Conservation (phyloP, 1,284 basidiomycete species). For the Vanrija humicola region DNA sequence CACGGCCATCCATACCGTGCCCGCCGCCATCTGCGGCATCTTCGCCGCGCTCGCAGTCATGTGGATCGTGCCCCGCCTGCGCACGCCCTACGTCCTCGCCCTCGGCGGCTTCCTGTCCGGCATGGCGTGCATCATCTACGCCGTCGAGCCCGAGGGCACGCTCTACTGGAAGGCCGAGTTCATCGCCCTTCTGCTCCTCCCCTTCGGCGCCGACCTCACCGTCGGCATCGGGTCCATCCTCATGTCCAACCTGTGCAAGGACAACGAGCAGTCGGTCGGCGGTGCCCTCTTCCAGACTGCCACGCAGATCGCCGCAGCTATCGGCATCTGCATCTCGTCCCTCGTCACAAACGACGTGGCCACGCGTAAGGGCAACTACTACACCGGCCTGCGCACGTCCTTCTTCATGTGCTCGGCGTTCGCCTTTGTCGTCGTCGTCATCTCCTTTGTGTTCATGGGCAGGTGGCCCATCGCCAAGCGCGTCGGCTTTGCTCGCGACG, state of each 20-base stretch:
- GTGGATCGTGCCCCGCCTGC: slow-evolving; percentile 25
- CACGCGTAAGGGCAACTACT: slow-evolving; percentile 9
- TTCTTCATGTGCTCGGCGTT: slow-evolving; percentile 28
- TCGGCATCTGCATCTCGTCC: slow-evolving; percentile 27
- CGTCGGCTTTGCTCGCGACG: slow-evolving; percentile 7
- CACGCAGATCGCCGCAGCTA: slow-evolving; percentile 23
- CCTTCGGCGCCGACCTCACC: slow-evolving; percentile 35
- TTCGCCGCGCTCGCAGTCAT: slow-evolving; percentile 24
- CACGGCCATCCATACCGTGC: slow-evolving; percentile 21
- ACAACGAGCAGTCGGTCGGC: slow-evolving; percentile 33
- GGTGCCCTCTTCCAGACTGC: slow-evolving; percentile 37
- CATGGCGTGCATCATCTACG: slow-evolving; percentile 29
- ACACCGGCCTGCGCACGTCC: slow-evolving; percentile 18
- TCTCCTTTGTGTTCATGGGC: slow-evolving; percentile 12
- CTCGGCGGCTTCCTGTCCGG: slow-evolving; percentile 24
- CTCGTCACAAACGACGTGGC: slow-evolving; percentile 19
- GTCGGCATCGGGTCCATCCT: slow-evolving; percentile 33
- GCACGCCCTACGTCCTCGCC: slow-evolving; percentile 26
- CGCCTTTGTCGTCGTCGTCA: slow-evolving; percentile 13
- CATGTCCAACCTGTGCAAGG: slow-evolving; percentile 32
- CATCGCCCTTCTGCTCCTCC: slow-evolving; percentile 26
- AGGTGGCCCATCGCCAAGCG: slow-evolving; percentile 13
- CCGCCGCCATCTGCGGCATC: slow-evolving; percentile 30
- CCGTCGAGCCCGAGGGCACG: slow-evolving; percentile 19
- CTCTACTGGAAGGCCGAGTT: slow-evolving; percentile 37